Evolutionary conservation across 2,329 filamentous ascomycete species (phyloP), one percentile per base, ranked within the genome.

Genomic region (Colletotrichum theobromicola): DNA sequence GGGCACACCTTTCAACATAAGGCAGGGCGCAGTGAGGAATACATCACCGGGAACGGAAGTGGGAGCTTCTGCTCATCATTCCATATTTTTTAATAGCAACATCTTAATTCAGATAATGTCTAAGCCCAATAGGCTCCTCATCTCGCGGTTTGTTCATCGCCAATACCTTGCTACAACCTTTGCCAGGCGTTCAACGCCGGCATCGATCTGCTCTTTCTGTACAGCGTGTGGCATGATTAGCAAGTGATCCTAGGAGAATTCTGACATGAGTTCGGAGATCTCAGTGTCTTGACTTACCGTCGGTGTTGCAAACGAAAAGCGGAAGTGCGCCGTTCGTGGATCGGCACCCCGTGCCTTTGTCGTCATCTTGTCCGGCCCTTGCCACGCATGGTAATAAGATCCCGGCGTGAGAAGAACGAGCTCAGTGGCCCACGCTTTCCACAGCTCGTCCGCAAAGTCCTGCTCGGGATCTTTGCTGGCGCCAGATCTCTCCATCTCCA

Each of bases 341-440:
- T 81, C 78, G 6, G 76, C 79, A 12, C 77, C 78, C 1, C 79
- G 67, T 2, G 77, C 78, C 16, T 76, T 77, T 3, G 80, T 80
- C 2, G 77, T 79, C 7, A 66, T 74, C 71, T 78, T 79, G 16
- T 79, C 77, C 4, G 67, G 16, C 2, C 80, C 81, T 50, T 82
- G 79, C 80, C 80, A 82, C 1, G 80, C 78, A 37, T 81, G 78
- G 64, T 82, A 82, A 53, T 82, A 82, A 3, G 79, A 81, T 16
- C 81, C 81, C 0, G 81, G 81, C 2, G 80, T 82, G 2, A 82
- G 68, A 2, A 82, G 76, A 16, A 81, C 78, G 42, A 78, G 61
- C 57, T 79, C 76, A 12, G 61, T 50, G 12, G 72, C 75, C 76
- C 72, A 76, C 1, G 74, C 67, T 21, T 77, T 72, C 76, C 79